A percentile compares a stretch with the other conserved stretches of the same genome.
Conservation (phyloP, 208 protist genomes). For the Trypanosoma congolense region DNA sequence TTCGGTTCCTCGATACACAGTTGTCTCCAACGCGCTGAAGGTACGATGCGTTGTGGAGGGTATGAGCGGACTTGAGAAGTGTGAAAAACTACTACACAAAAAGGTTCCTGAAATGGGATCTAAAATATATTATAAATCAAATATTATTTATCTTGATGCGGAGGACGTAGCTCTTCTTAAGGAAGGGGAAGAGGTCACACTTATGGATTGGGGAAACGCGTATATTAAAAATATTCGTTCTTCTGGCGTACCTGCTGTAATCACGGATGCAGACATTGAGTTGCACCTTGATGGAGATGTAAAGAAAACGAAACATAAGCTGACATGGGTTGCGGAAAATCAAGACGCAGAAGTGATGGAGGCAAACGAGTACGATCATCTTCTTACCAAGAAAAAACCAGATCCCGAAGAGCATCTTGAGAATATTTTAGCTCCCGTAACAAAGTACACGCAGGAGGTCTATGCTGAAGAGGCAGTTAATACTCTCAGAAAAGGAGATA, state of each 20-base stretch:
- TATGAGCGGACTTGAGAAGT: constrained; percentile 49
- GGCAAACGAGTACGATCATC: constrained; percentile 93
- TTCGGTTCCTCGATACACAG: constrained; percentile 94
- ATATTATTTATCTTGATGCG: constrained; percentile 89
- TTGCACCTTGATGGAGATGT: constrained; percentile 93
- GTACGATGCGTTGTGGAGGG: constrained; percentile 75
- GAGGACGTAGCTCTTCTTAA: constrained; percentile 91
- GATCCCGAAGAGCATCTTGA: constrained; percentile 93
- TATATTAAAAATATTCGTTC: constrained; percentile 78
- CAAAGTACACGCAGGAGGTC: constrained; percentile 61
- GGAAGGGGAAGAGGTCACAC: constrained; percentile 95
- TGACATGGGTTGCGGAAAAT: constrained; percentile 94
- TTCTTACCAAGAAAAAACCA: constrained; percentile 96
- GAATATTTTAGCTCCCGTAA: constrained; percentile 90
- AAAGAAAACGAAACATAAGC: constrained; percentile 97
- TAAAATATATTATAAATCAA: constrained; percentile 89
- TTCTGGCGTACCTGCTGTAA: constrained; percentile 27
- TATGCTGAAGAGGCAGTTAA: constrained; percentile 88
- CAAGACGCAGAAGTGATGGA: constrained; percentile 60
- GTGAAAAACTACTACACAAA: constrained; percentile 85
- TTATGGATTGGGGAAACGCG: constrained; percentile 99
- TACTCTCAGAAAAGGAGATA: constrained; percentile 87
- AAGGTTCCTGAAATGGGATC: constrained; percentile 93
- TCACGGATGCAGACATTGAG: constrained; percentile 63
- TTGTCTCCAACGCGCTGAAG: constrained; percentile 78